A percentile compares a stretch with the other conserved stretches of the same genome.
phyloP scores from a whole-genome alignment of 495 filamentous ascomycete genomes.

The Evansstolkia leycettana region DNA sequence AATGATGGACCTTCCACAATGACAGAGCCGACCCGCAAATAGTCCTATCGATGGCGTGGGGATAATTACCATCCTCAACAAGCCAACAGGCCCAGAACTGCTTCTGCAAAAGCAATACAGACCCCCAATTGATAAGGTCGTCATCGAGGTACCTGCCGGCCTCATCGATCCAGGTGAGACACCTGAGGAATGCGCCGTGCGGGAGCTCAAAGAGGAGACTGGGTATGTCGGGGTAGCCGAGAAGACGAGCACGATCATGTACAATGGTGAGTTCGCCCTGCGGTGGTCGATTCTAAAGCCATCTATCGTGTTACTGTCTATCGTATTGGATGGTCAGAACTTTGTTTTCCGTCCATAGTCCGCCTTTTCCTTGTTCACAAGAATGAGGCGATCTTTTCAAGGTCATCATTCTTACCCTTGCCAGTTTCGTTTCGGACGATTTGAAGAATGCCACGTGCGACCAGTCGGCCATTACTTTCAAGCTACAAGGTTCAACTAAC shows the following conservation, averaged over 20 bases:
- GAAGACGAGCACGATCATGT: conserved; percentile 68
- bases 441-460: too few relatives aligned
- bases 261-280: conserved; percentile 49
- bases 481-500: too few relatives aligned
- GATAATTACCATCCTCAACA: conserved; percentile 76
- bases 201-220: conserved; percentile 92
- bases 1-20: neutral
- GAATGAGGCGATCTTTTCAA: too few relatives aligned
- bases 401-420: too few relatives aligned
- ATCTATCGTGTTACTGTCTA: too few relatives aligned
- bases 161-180: conserved; percentile 75
- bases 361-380: too few relatives aligned
- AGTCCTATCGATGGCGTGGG: conserved; percentile 79
- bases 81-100: conserved; percentile 57
- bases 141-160: conserved; percentile 79
- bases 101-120: conserved; percentile 83
- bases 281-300: conserved; percentile 1
- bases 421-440: too few relatives aligned
- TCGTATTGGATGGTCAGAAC: too few relatives aligned
- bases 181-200: conserved; percentile 63
- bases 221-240: conserved; percentile 67
- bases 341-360: too few relatives aligned
- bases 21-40: conserved; percentile 52
- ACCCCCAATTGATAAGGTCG: conserved; percentile 65
- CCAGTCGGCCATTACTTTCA: too few relatives aligned